Percentiles rank a stretch among this genome's conserved stretches.
Evolutionary conservation across 805 yeast genomes (phyloP).

Genomic region (Blastobotrys mokoenaii): DNA sequence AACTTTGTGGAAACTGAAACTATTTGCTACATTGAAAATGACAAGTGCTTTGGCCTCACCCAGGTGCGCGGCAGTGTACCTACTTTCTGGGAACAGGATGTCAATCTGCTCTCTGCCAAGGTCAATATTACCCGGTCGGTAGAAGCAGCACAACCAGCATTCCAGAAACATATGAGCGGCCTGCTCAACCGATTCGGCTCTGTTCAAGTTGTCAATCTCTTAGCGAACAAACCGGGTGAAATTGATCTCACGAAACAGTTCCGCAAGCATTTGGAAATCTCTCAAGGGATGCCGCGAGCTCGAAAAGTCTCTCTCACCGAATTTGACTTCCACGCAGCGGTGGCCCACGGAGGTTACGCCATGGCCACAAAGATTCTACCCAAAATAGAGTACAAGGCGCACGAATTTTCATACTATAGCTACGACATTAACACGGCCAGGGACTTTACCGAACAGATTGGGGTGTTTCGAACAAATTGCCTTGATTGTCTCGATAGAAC

Average conservation of each 20-base stretch:
- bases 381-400: constrained; percentile 53
- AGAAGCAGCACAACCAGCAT: constrained; percentile 89
- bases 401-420: constrained; percentile 75
- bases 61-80: constrained; percentile 97
- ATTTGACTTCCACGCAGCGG: constrained; percentile 91
- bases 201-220: constrained; percentile 78
- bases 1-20: constrained; percentile 93
- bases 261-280: constrained; percentile 42
- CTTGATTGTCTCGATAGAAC: constrained; percentile 93
- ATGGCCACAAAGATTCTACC: constrained; percentile 68
- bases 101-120: constrained; percentile 83
- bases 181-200: constrained; percentile 73
- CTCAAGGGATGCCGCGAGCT: background rate
- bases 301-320: constrained; percentile 45
- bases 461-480: constrained; percentile 89
- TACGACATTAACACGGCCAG: constrained; percentile 51
- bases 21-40: constrained; percentile 46
- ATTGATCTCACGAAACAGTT: constrained; percentile 62
- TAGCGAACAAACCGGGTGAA: constrained; percentile 76
- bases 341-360: constrained; percentile 82
- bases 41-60: constrained; percentile 60
- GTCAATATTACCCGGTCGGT: constrained; percentile 79
- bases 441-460: constrained; percentile 68
- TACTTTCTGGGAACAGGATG: constrained; percentile 95
- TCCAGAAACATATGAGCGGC: constrained; percentile 68